These are phyloP conservation scores for Penicillium sp. DNA, from an alignment of 2,329 filamentous ascomycete genomes.

Conservation along the genomic window DNA sequence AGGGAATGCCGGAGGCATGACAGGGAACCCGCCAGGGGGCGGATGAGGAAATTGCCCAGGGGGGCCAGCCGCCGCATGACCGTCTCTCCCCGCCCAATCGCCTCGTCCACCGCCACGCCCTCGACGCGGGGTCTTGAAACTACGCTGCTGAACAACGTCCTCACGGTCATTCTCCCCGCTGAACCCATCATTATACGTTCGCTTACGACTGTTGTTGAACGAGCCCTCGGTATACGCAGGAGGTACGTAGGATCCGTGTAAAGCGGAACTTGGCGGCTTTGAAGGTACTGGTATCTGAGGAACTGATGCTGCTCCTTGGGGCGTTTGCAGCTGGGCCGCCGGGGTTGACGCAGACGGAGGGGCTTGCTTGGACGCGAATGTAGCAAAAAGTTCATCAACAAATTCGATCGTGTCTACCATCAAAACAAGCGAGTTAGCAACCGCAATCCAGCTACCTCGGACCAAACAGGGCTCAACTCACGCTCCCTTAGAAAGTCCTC, in stretches of 20 bases:
- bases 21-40: slow-evolving; percentile 38
- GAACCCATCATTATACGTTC: slow-evolving; percentile 57
- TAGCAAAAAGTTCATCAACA: slow-evolving; percentile 61
- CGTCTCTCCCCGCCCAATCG: slow-evolving; percentile 42
- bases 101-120: slow-evolving; percentile 50
- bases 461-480: slow-evolving; percentile 33
- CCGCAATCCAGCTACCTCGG: neutral
- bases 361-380: slow-evolving; percentile 53
- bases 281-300: slow-evolving; percentile 28
- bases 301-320: slow-evolving; percentile 26
- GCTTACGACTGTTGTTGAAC: slow-evolving; percentile 52
- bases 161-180: slow-evolving; percentile 50
- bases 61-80: slow-evolving; percentile 28
- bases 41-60: slow-evolving; percentile 35
- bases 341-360: slow-evolving; percentile 31
- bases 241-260: slow-evolving; percentile 28
- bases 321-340: slow-evolving; percentile 29
- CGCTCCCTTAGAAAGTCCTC: slow-evolving; percentile 63
- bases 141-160: slow-evolving; percentile 51
- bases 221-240: slow-evolving; percentile 30
- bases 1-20: slow-evolving; percentile 53
- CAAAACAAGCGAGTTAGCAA: slow-evolving; percentile 15
- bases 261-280: slow-evolving; percentile 30
- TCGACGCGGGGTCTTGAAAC: slow-evolving; percentile 52
- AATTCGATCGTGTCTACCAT: slow-evolving; percentile 56